Evolutionary conservation across 1,284 basidiomycete genomes (phyloP), one percentile per base, ranked within the genome.

Genomic region (Apiotrichum siamense): DNA sequence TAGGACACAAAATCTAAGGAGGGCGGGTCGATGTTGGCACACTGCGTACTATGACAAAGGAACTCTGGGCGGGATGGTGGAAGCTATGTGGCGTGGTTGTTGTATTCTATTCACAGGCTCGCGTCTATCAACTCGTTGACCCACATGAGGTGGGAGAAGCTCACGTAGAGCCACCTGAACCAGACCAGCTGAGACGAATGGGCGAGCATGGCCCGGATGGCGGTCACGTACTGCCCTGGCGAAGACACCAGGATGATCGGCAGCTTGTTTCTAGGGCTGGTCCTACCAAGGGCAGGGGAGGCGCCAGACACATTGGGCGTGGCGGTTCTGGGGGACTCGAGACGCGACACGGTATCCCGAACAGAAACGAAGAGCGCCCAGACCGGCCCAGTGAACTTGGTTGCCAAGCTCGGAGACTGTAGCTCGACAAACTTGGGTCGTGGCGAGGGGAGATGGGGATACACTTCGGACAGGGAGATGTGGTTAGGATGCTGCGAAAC

Each of bases 401-500:
- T 61, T 21, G 77, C 41, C 29, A 83, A 57, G 0, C 82, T 77
- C 11, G 81, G 78, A 7, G 84, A 83, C 57, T 80, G 70, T 26
- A 91, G 79, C 21, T 78, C 77, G 68, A 81, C 84, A 13, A 86
- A 71, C 18, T 76, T 77, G 39, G 52, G 61, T 11, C 37, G 46
- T 38, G 58, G 31, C 37, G 31, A 15, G 23, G 49, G 49, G 17
- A 64, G 47, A 20, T 57, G 56, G 24, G 53, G 24, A 33, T 62
- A 77, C 44, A 86, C 85, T 38, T 71, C 62, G n/a, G 80, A 80
- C 20, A 93, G 75, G 0, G 89, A 84, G 50, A 79, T 79, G 72
- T 99, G 94, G 70, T 98, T 99, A 1, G 88, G 85, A 66, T 98
- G 94, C 0, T 77, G 78, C 9, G 91, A 92, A 5, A 98, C 78